A percentile compares a stretch with the other conserved stretches of the same genome.
Conservation (phyloP, 164 flowering plant genomes). For the Brasenia schreberi region DNA sequence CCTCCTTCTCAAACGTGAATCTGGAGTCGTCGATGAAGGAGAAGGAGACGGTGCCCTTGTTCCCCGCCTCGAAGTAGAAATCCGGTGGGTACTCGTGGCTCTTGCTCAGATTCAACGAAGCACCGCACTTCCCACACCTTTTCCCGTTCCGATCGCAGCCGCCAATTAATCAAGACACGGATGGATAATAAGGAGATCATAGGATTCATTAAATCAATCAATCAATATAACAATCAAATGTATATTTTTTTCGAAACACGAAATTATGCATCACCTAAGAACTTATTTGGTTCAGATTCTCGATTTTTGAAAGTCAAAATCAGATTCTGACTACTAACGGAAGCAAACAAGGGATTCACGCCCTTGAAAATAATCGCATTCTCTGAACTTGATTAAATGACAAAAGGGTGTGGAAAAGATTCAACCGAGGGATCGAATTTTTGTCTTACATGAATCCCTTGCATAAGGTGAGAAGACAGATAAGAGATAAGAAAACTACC, state of each 20-base stretch:
- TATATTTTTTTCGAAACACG: background rate
- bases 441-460: too few relatives aligned
- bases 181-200: background rate
- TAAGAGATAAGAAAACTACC: background rate
- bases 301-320: too few relatives aligned
- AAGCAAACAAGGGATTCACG: background rate
- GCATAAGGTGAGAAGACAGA: background rate
- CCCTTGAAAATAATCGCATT: too few relatives aligned
- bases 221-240: background rate
- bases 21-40: conserved; percentile 46
- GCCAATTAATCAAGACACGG: too few relatives aligned
- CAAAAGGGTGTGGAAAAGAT: too few relatives aligned
- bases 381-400: too few relatives aligned
- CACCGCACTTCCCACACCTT: conserved; percentile 54
- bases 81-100: conserved; percentile 53
- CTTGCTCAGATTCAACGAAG: conserved; percentile 50
- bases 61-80: conserved; percentile 89
- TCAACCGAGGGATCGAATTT: too few relatives aligned
- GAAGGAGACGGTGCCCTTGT: conserved; percentile 80
- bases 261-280: too few relatives aligned
- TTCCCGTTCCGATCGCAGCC: too few relatives aligned
- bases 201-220: background rate
- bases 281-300: too few relatives aligned
- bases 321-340: background rate
- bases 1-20: conserved; percentile 62